Percentiles rank a stretch among this genome's conserved stretches.
Evolutionary conservation across 306 rosid species (phyloP).

Genomic region (Cucurbita maxima): DNA sequence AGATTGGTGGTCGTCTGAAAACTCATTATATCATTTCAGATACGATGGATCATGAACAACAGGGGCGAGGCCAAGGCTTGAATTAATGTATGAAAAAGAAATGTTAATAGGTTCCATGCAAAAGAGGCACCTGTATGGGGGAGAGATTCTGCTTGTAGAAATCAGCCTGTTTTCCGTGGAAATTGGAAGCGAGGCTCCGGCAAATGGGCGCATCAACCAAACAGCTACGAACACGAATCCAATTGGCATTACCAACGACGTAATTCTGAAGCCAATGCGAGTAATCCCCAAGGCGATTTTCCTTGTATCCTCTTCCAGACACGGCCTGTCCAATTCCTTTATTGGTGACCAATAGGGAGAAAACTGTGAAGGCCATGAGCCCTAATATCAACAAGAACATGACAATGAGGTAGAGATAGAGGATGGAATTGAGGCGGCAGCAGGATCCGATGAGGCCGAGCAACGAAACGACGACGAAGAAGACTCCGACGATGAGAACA

Average conservation of each 20-base stretch:
- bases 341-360: slow-evolving; percentile 47
- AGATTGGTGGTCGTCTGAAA: not conserved
- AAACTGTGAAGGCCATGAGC: slow-evolving; percentile 38
- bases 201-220: slow-evolving; percentile 43
- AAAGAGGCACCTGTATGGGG: slow-evolving; percentile 36
- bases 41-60: not conserved
- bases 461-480: slow-evolving; percentile 32
- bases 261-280: slow-evolving; percentile 62
- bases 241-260: slow-evolving; percentile 37
- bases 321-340: slow-evolving; percentile 30
- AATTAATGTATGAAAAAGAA: too few relatives aligned
- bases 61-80: not conserved
- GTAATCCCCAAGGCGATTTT: slow-evolving; percentile 42
- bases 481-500: slow-evolving; percentile 30
- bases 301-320: slow-evolving; percentile 39
- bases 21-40: not conserved
- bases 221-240: slow-evolving; percentile 56
- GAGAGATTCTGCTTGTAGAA: slow-evolving; percentile 38
- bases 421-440: slow-evolving; percentile 28
- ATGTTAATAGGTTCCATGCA: too few relatives aligned
- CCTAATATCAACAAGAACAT: slow-evolving; percentile 36
- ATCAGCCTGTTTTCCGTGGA: slow-evolving; percentile 16
- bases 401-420: slow-evolving; percentile 36
- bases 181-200: slow-evolving; percentile 17
- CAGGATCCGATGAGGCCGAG: slow-evolving; percentile 50